These are phyloP conservation scores for Elaeis oleifera DNA, from an alignment of 202 grass and related monocot genomes.

Conservation along the genomic window DNA sequence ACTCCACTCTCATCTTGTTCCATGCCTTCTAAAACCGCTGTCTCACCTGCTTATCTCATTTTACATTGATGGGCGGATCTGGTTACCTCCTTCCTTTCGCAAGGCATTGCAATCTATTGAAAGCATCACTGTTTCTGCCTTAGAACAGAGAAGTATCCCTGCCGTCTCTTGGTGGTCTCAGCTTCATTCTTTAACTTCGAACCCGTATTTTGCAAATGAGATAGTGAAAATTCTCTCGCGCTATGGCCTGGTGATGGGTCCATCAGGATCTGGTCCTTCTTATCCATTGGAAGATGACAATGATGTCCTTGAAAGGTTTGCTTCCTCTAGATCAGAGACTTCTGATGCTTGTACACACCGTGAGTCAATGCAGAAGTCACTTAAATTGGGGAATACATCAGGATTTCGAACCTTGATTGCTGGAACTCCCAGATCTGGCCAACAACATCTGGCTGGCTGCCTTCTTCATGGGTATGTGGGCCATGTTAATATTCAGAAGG, in stretches of 20 bases:
- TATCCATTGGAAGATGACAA: constrained; percentile 25
- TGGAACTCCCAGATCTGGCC: constrained; percentile 66
- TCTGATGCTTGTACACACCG: constrained; percentile 32
- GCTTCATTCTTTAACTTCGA: constrained; percentile 57
- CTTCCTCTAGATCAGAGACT: constrained; percentile 33
- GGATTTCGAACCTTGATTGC: constrained; percentile 85
- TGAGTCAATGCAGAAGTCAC: constrained; percentile 36
- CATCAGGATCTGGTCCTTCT: constrained; percentile 39
- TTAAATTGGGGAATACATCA: constrained; percentile 21
- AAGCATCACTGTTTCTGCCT: constrained; percentile 46
- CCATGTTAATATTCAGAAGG: constrained; percentile 75
- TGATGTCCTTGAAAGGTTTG: constrained; percentile 32
- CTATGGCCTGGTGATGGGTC: constrained; percentile 49
- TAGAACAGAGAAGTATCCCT: constrained; percentile 53
- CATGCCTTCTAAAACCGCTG: constrained; percentile 73
- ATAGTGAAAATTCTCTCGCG: constrained; percentile 54
- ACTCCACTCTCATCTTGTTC: constrained; percentile 61
- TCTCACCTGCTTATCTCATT: constrained; percentile 59
- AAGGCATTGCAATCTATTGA: constrained; percentile 68
- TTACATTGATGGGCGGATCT: constrained; percentile 73
- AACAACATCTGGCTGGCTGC: constrained; percentile 64
- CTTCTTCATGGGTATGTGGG: constrained; percentile 81
- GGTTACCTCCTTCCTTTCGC: constrained; percentile 63
- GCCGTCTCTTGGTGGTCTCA: constrained; percentile 45
- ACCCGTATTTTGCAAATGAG: constrained; percentile 46